These are phyloP conservation scores for Fusarium aywerte DNA, from an alignment of 2,329 filamentous ascomycete genomes.

Conservation along the genomic window DNA sequence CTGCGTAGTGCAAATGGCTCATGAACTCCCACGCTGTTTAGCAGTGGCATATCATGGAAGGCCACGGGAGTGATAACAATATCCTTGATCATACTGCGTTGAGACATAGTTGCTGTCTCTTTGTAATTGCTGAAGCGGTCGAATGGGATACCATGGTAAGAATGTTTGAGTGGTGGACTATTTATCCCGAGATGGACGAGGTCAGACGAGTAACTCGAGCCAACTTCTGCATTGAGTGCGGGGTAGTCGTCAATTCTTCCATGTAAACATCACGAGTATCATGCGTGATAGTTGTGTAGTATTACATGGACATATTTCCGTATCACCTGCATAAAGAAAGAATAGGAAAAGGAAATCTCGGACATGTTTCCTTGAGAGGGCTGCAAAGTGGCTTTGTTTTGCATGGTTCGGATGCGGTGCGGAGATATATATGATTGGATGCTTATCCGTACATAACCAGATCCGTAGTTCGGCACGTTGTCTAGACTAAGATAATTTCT, in stretches of 20 bases:
- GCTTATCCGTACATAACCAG: conserved; percentile 30
- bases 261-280: background rate
- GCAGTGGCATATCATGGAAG: conserved; percentile 57
- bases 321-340: conserved; percentile 3
- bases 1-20: conserved; percentile 57
- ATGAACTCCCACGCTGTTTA: conserved; percentile 58
- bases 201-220: background rate
- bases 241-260: conserved; percentile 4
- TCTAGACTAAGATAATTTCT: background rate
- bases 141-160: background rate
- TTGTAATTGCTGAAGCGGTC: background rate
- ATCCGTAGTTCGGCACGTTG: background rate
- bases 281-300: conserved; percentile 1
- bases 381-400: conserved; percentile 7
- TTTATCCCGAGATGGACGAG: conserved; percentile 17
- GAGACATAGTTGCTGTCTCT: conserved; percentile 41
- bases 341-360: conserved; percentile 21
- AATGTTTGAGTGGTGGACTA: conserved; percentile 33
- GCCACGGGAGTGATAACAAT: conserved; percentile 57
- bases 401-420: conserved; percentile 1
- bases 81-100: conserved; percentile 49
- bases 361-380: conserved; percentile 12
- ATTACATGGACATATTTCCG: conserved; percentile 18
- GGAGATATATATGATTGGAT: conserved; percentile 20
- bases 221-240: background rate